phyloP scores from a whole-genome alignment of 108 stramenopile genomes.

The Skeletonema grethae region DNA sequence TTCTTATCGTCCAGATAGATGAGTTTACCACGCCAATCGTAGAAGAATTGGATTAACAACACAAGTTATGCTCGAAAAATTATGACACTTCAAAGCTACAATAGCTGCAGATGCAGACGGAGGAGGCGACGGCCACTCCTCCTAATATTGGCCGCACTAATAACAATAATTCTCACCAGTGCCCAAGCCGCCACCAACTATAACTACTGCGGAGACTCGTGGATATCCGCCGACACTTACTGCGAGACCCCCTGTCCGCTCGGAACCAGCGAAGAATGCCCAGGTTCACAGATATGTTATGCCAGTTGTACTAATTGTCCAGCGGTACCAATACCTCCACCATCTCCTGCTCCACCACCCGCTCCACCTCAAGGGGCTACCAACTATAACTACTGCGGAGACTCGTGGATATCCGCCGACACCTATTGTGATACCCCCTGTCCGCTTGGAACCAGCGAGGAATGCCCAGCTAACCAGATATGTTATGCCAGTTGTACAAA shows the following conservation, averaged over 20 bases:
- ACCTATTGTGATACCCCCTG: slow-evolving; percentile 12
- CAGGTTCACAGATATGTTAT: background rate
- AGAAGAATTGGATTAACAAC: too few species aligned
- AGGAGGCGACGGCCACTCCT: background rate
- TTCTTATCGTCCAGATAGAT: too few species aligned
- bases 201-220: slow-evolving; percentile 17
- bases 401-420: slow-evolving; percentile 7
- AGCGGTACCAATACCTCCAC: background rate
- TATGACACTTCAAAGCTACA: too few species aligned
- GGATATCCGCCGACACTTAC: slow-evolving; percentile 9
- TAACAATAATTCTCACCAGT: too few species aligned
- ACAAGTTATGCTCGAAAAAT: too few species aligned
- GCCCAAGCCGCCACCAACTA: background rate
- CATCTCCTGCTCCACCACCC: background rate
- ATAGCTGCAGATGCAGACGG: too few species aligned
- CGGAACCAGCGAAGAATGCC: background rate
- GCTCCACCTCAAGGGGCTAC: background rate
- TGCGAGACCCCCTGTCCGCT: slow-evolving; percentile 19
- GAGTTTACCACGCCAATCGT: too few species aligned
- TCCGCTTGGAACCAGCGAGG: background rate
- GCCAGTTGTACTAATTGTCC: slow-evolving; percentile 5
- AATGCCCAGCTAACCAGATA: background rate
- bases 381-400: slow-evolving; percentile 27
- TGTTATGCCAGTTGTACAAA: slow-evolving; percentile 1
- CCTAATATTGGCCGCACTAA: background rate